Percentiles rank a stretch among this genome's conserved stretches.
phyloP scores from a whole-genome alignment of 192 early-diverging fungal species.

The Backusella westeae region DNA sequence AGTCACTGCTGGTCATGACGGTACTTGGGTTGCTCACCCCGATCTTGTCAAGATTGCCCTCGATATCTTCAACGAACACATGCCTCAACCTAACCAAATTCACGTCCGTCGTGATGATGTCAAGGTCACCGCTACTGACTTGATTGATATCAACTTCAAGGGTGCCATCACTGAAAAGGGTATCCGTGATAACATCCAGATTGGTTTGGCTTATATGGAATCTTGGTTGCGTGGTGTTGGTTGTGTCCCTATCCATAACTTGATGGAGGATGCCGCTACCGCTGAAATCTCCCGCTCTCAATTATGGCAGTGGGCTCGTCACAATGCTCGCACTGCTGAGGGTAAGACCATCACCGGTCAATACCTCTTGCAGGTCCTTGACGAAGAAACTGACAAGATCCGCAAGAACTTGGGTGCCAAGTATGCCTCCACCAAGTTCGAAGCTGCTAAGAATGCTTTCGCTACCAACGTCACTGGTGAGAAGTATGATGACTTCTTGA shows the following conservation, averaged over 20 bases:
- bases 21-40: constrained; percentile 97
- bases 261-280: constrained; percentile 99
- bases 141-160: constrained; percentile 74
- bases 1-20: constrained; percentile 93
- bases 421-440: constrained; percentile 67
- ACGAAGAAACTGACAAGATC: constrained; percentile 82
- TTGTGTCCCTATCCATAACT: constrained; percentile 96
- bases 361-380: constrained; percentile 74
- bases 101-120: constrained; percentile 91
- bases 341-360: constrained; percentile 80
- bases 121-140: constrained; percentile 73
- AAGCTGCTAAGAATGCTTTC: constrained; percentile 66
- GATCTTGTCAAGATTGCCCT: constrained; percentile 90
- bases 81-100: constrained; percentile 96
- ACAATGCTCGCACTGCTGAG: constrained; percentile 77
- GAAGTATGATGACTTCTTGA: constrained; percentile 92
- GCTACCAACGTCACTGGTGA: constrained; percentile 77
- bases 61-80: constrained; percentile 90
- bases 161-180: constrained; percentile 87
- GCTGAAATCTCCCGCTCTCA: constrained; percentile 97
- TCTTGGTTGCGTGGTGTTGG: constrained; percentile 93
- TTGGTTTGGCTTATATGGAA: constrained; percentile 93
- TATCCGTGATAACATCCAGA: constrained; percentile 89
- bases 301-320: constrained; percentile 96
- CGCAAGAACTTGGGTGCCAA: constrained; percentile 60